Base-by-base conservation (phyloP, 768 basidiomycete genomes). In the Leccinellum rugosiceps region DNA sequence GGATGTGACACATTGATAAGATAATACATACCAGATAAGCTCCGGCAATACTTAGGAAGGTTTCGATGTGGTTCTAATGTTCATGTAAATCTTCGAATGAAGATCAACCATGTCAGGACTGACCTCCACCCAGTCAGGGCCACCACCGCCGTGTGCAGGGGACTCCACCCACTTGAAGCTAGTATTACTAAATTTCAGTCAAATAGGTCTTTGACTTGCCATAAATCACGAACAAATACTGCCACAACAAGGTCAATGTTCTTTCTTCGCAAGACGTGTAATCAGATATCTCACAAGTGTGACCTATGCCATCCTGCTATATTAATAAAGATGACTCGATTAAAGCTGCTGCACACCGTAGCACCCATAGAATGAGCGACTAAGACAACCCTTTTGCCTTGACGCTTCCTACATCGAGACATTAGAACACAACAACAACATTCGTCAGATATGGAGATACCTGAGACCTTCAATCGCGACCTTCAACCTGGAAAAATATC, bases 111-210 rank as follows among this genome's bases (percentile, higher is more conserved):
- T 30, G 14, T 6, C 19, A 28, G 28, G 19, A 41, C 50, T 11
- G 59, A 92, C 92, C 78, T 98, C 95, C 13, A 96, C 94, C 96
- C 96, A 98, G 26, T 83, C 76, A 7, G 84, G 75, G 3, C 95
- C 96, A 14, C 94, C 96, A 2, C 80, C 80, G 8, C 94, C 94
- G 61, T 88, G 85, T 44, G 80, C 75, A 9, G 87, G 86, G 1
- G 92, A 90, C 74, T 98, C 96, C 0, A 96, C 95, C 96, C 96
- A 99, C 76, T 97, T 96, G 66, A 95, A 82, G 69, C 94, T 95
- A 57, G 1, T 19, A 21, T 45, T 38, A 31, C 30, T 44, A 3
- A 56, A 35, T 47, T 54, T 64, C 53, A 63, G 59, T 47, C 28
- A 46, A 14, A 26, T 11, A 6, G n/a, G 10, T 8, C 4, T 19